These are phyloP conservation scores for Rhododendron vialii DNA, from an alignment of 148 eudicot species.

Conservation along the genomic window DNA sequence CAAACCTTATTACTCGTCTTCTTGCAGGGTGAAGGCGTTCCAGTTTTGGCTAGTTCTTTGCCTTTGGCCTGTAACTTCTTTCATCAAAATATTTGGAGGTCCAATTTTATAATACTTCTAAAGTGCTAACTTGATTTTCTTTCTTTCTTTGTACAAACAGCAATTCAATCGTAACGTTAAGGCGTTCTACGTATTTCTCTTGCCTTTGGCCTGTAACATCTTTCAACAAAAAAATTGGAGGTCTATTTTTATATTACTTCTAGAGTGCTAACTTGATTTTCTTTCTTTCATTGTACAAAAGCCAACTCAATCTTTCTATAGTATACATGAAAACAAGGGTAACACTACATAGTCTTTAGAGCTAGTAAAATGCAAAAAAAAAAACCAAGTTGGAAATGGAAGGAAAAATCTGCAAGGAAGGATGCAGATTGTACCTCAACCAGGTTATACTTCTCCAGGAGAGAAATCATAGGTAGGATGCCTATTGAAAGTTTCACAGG, in stretches of 20 bases:
- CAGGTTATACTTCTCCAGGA: conserved; percentile 70
- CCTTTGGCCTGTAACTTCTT: not conserved
- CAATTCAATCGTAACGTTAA: not conserved
- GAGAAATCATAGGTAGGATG: conserved; percentile 60
- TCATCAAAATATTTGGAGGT: not conserved
- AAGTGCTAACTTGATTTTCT: not conserved
- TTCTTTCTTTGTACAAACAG: not conserved
- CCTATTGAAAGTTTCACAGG: conserved; percentile 98
- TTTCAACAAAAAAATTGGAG: not conserved
- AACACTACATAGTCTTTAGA: not conserved
- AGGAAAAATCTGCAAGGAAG: not conserved
- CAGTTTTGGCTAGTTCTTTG: not conserved
- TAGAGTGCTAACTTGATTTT: not conserved
- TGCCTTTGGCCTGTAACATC: not conserved
- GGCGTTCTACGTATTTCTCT: not conserved
- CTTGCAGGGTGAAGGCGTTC: not conserved
- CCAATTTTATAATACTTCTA: not conserved
- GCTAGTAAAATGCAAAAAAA: not conserved
- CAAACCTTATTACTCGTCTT: not conserved
- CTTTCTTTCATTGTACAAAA: not conserved
- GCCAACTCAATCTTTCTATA: not conserved
- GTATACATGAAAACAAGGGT: conserved; percentile 1
- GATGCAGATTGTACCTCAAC: conserved; percentile 51
- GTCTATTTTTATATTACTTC: not conserved
- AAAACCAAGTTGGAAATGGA: not conserved